Percentiles rank a stretch among this genome's conserved stretches.
These are phyloP conservation scores for Dictyostelium gargantuum DNA, from an alignment of 208 protist species.

Conservation along the genomic window DNA sequence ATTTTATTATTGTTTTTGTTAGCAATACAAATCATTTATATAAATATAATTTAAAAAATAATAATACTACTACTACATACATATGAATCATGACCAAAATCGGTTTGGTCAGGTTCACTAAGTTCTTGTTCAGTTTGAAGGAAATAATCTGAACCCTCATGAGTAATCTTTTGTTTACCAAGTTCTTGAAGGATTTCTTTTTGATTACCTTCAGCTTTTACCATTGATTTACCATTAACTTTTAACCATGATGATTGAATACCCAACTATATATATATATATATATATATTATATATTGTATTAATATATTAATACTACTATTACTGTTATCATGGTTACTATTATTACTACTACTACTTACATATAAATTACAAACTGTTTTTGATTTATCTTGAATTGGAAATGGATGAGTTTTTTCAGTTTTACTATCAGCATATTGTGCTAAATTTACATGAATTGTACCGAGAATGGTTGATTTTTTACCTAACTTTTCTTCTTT, in stretches of 20 bases:
- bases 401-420: constrained; percentile 43
- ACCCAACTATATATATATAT: not conserved
- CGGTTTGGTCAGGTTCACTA: constrained; percentile 63
- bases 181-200: constrained; percentile 41
- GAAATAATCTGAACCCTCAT: constrained; percentile 47
- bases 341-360: not conserved
- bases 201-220: constrained; percentile 55
- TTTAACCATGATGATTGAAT: constrained; percentile 53
- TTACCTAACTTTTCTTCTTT: constrained; percentile 35
- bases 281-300: too few relatives aligned
- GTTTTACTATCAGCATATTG: constrained; percentile 53
- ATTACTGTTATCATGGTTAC: not conserved
- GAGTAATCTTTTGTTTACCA: constrained; percentile 29
- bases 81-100: constrained; percentile 43
- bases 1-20: too few relatives aligned
- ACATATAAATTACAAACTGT: constrained; percentile 28
- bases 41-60: not conserved
- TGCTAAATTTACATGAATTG: constrained; percentile 5
- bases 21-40: too few relatives aligned
- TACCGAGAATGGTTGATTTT: not conserved
- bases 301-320: not conserved
- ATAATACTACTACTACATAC: not conserved
- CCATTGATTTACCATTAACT: constrained; percentile 52
- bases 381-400: constrained; percentile 58
- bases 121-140: constrained; percentile 30